phyloP scores from a whole-genome alignment of 768 basidiomycete genomes.

The Russula griseocarnosa region DNA sequence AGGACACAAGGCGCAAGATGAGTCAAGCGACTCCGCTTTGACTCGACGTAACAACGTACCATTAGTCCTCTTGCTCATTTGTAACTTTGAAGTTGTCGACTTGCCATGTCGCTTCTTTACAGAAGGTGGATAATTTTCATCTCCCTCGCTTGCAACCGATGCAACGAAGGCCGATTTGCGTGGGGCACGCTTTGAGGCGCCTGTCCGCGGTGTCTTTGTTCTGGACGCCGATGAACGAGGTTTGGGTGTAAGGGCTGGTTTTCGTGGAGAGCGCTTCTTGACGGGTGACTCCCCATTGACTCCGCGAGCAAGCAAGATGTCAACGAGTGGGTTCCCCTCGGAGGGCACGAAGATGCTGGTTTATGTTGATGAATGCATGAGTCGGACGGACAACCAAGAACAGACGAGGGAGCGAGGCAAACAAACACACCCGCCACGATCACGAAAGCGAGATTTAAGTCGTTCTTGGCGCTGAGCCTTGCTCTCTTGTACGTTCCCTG shows the following conservation, averaged over 20 bases:
- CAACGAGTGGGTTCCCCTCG: conserved; percentile 45
- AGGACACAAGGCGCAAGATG: background rate
- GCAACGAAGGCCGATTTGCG: background rate
- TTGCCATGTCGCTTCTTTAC: background rate
- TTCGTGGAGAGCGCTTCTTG: conserved; percentile 30
- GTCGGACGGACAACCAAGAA: background rate
- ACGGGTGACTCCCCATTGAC: conserved; percentile 46
- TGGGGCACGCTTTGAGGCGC: background rate
- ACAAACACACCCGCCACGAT: conserved; percentile 42
- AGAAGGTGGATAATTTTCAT: background rate
- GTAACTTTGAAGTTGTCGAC: background rate
- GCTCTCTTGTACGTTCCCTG: conserved; percentile 52
- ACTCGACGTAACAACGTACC: conserved; percentile 7
- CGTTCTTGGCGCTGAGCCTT: conserved; percentile 56
- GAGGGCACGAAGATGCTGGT: conserved; percentile 53
- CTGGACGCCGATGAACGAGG: background rate
- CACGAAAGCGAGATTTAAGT: conserved; percentile 62
- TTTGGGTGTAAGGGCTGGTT: background rate
- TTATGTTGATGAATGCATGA: background rate
- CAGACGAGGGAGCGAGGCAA: too few species aligned
- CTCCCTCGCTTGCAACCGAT: background rate
- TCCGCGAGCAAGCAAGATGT: conserved; percentile 50
- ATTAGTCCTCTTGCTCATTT: background rate
- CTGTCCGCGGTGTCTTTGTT: conserved; percentile 6
- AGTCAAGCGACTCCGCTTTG: background rate